Conservation (phyloP, 1,284 basidiomycete species). For the Amylostereum areolatum region DNA sequence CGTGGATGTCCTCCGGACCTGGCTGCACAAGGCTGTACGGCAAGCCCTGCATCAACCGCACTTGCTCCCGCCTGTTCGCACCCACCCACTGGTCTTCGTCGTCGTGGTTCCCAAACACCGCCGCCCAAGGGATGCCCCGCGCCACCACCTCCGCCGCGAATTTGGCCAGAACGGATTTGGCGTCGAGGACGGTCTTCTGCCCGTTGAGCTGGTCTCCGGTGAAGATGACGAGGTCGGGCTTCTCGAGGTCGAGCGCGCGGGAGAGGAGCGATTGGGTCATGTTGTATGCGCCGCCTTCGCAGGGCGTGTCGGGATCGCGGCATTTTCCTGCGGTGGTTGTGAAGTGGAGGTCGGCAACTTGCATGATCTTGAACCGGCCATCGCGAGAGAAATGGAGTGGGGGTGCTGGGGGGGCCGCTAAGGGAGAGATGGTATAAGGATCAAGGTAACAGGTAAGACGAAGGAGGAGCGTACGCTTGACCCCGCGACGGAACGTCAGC, state of each 20-base stretch:
- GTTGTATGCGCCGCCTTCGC: constrained; percentile 62
- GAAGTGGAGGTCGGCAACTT: constrained; percentile 88
- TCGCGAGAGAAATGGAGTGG: constrained; percentile 76
- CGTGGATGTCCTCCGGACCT: constrained; percentile 80
- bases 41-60: constrained; percentile 68
- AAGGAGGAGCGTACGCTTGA: constrained; percentile 46
- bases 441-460: not conserved
- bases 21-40: constrained; percentile 80
- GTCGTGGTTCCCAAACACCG: constrained; percentile 92
- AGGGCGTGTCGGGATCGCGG: constrained; percentile 57
- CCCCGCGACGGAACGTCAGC: constrained; percentile 56
- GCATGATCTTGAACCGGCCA: constrained; percentile 85
- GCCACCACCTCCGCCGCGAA: constrained; percentile 76
- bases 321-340: constrained; percentile 72
- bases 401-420: constrained; percentile 63
- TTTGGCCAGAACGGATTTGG: constrained; percentile 81
- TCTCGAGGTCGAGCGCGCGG: constrained; percentile 72
- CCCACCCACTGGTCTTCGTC: constrained; percentile 60
- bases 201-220: constrained; percentile 85
- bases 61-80: constrained; percentile 36
- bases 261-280: constrained; percentile 67
- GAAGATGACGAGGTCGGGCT: constrained; percentile 88
- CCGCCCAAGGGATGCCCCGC: constrained; percentile 81
- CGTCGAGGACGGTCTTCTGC: constrained; percentile 85
- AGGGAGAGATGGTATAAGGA: not conserved